Percentiles rank a stretch among this genome's conserved stretches.
Conservation (phyloP, 2,329 filamentous ascomycete genomes). For the Lecanicillium sp. region DNA sequence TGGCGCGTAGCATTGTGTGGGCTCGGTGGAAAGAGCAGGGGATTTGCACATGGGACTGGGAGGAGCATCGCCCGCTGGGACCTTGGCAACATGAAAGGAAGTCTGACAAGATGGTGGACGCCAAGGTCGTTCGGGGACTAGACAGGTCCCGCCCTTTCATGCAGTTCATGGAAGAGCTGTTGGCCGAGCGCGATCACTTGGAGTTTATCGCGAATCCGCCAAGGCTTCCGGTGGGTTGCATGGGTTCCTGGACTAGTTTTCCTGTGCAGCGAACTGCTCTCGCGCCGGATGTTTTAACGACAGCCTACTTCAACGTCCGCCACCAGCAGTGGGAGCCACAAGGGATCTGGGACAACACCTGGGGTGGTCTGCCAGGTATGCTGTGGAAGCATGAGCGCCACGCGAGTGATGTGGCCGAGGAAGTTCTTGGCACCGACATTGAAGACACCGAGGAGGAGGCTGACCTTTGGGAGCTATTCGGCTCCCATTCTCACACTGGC, state of each 20-base stretch:
- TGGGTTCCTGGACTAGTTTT: background rate
- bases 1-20: too few relatives aligned
- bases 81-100: background rate
- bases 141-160: background rate
- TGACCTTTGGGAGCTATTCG: too few relatives aligned
- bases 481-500: too few relatives aligned
- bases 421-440: background rate
- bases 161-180: slow-evolving; percentile 5
- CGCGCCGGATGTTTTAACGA: too few relatives aligned
- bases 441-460: too few relatives aligned
- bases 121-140: background rate
- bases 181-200: background rate
- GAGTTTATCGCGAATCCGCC: background rate
- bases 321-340: background rate
- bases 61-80: background rate
- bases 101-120: background rate
- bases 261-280: too few relatives aligned
- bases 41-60: too few relatives aligned
- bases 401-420: background rate
- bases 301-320: background rate
- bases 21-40: too few relatives aligned
- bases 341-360: background rate
- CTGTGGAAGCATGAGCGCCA: background rate
- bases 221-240: background rate
- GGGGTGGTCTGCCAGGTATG: slow-evolving; percentile 1